Evolutionary conservation across 805 yeast species (phyloP).

Genomic region (Saccharomycopsis schoenii): DNA sequence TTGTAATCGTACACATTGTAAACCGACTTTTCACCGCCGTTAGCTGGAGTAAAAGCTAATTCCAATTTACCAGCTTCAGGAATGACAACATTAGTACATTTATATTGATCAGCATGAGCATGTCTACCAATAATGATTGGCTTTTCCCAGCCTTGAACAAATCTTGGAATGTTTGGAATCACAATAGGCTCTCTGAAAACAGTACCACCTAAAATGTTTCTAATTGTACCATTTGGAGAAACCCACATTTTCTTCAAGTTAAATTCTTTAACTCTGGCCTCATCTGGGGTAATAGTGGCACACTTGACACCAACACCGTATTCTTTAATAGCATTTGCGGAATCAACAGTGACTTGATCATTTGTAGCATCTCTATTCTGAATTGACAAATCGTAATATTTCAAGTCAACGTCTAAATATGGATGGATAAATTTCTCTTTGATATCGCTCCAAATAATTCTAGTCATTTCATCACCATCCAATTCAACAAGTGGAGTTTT

Average conservation of each 20-base stretch:
- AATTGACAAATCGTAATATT: conserved; percentile 86
- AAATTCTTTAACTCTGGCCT: conserved; percentile 88
- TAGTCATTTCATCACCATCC: conserved; percentile 97
- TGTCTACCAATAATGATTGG: conserved; percentile 97
- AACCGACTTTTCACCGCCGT: conserved; percentile 46
- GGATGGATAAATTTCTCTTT: conserved; percentile 80
- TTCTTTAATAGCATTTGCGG: conserved; percentile 82
- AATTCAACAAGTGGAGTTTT: conserved; percentile 87
- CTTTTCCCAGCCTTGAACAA: conserved; percentile 86
- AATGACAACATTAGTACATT: conserved; percentile 77
- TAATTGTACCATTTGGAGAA: conserved; percentile 93
- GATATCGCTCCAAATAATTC: conserved; percentile 85
- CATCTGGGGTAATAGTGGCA: conserved; percentile 98
- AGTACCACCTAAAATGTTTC: conserved; percentile 93
- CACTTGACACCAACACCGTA: conserved; percentile 93
- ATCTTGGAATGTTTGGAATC: conserved; percentile 77
- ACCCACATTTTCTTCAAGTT: conserved; percentile 92
- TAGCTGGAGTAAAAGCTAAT: conserved; percentile 61
- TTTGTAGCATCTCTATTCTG: conserved; percentile 79
- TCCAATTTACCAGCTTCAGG: conserved; percentile 74
- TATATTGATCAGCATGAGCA: conserved; percentile 95
- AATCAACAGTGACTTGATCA: conserved; percentile 80
- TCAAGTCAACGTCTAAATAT: conserved; percentile 75
- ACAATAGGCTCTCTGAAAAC: conserved; percentile 96
- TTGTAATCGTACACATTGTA: conserved; percentile 59